Percentiles rank a stretch among this genome's conserved stretches.
Conservation (phyloP, 306 rosid species). For the Cucurbita pepo region DNA sequence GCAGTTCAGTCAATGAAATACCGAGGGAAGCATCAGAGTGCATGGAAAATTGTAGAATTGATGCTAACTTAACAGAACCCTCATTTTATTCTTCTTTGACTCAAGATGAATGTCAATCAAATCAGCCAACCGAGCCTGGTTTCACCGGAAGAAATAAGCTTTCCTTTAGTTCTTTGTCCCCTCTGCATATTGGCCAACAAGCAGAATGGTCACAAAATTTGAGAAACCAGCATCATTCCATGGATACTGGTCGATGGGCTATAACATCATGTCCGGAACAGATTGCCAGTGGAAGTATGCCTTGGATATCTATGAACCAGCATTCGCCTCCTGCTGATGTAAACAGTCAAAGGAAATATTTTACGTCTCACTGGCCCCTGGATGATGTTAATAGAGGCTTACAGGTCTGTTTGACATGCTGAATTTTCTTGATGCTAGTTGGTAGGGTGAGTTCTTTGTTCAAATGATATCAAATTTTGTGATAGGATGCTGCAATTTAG, state of each 20-base stretch:
- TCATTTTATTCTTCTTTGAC: conserved; percentile 16
- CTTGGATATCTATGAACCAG: conserved; percentile 17
- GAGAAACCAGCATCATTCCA: not conserved
- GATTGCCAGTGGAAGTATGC: conserved; percentile 10
- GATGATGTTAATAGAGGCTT: conserved; percentile 49
- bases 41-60: conserved; percentile 16
- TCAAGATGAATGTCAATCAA: conserved; percentile 16
- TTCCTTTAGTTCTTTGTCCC: conserved; percentile 31
- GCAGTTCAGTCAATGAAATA: conserved; percentile 25
- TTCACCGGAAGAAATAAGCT: conserved; percentile 15
- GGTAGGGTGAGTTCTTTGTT: not conserved
- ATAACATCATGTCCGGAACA: conserved; percentile 22
- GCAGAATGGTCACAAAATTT: conserved; percentile 9
- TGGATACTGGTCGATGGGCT: conserved; percentile 13
- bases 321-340: conserved; percentile 15
- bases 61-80: conserved; percentile 11
- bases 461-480: not conserved
- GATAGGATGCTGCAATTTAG: not conserved
- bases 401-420: conserved; percentile 33
- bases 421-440: not conserved
- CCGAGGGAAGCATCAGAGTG: conserved; percentile 15
- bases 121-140: conserved; percentile 15
- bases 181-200: conserved; percentile 22
- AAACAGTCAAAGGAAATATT: conserved; percentile 18
- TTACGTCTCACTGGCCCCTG: conserved; percentile 55